phyloP scores from a whole-genome alignment of 108 stramenopile species.

The Halocafeteria seosinensis region DNA sequence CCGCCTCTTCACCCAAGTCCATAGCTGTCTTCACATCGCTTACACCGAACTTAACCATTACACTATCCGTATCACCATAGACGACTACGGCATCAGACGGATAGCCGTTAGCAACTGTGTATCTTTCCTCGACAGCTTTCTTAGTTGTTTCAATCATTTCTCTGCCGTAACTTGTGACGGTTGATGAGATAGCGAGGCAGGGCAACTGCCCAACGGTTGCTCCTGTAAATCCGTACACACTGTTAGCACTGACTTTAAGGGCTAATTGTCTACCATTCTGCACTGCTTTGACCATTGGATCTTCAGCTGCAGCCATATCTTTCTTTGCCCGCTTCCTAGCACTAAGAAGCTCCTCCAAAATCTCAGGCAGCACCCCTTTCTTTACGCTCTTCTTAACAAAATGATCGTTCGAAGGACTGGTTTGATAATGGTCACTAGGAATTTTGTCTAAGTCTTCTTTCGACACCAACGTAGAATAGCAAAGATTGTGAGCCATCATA shows the following conservation, averaged over 20 bases:
- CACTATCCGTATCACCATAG: slow-evolving; percentile 93
- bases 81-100: slow-evolving; percentile 78
- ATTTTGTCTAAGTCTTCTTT: slow-evolving; percentile 49
- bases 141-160: slow-evolving; percentile 73
- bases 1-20: slow-evolving; percentile 77
- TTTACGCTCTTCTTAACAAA: slow-evolving; percentile 72
- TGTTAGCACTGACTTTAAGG: slow-evolving; percentile 92
- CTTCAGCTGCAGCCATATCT: slow-evolving; percentile 93
- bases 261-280: slow-evolving; percentile 98
- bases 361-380: slow-evolving; percentile 87
- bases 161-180: slow-evolving; percentile 85
- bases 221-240: slow-evolving; percentile 96
- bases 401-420: slow-evolving; percentile 67
- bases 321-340: slow-evolving; percentile 93
- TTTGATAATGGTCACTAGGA: slow-evolving; percentile 52
- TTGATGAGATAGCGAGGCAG: slow-evolving; percentile 87
- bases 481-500: slow-evolving; percentile 97
- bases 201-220: slow-evolving; percentile 93
- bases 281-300: slow-evolving; percentile 90
- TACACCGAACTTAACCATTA: slow-evolving; percentile 96
- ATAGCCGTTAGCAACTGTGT: slow-evolving; percentile 83
- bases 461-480: slow-evolving; percentile 81
- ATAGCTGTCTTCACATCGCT: slow-evolving; percentile 73
- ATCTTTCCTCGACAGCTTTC: slow-evolving; percentile 69
- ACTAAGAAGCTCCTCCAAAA: slow-evolving; percentile 68